Percentiles rank a stretch among this genome's conserved stretches.
phyloP scores from a whole-genome alignment of 78 protist genomes.

The Andalucia godoyi region DNA sequence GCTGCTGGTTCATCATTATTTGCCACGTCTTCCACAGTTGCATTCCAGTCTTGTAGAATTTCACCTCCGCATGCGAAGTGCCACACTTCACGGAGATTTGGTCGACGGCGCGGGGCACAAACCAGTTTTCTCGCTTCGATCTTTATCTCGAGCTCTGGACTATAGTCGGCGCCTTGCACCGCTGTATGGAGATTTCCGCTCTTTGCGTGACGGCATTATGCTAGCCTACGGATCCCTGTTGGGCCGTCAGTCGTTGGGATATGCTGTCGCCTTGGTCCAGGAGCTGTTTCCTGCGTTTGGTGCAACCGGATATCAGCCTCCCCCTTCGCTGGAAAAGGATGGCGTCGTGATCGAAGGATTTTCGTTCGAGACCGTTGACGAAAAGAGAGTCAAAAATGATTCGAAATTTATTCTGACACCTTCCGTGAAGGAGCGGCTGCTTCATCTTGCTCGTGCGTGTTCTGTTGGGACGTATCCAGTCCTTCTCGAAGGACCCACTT shows the following conservation, averaged over 20 bases:
- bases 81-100: constrained; percentile 25
- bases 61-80: constrained; percentile 31
- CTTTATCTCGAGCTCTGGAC: constrained; percentile 79
- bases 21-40: too few relatives aligned
- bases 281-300: neutral
- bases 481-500: constrained; percentile 85
- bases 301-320: too few relatives aligned
- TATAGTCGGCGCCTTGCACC: constrained; percentile 13
- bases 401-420: constrained; percentile 41
- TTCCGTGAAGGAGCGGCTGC: constrained; percentile 36
- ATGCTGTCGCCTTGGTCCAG: neutral
- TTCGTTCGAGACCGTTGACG: constrained; percentile 55
- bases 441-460: constrained; percentile 62
- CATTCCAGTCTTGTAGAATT: constrained; percentile 36
- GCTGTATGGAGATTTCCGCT: constrained; percentile 61
- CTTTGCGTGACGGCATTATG: constrained; percentile 69
- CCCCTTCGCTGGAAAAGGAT: too few relatives aligned
- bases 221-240: neutral
- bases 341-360: constrained; percentile 58
- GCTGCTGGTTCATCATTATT: constrained; percentile 31
- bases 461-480: constrained; percentile 61
- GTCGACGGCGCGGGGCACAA: constrained; percentile 63
- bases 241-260: neutral
- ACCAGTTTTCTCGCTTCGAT: constrained; percentile 86
- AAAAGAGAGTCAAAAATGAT: neutral